A percentile compares a stretch with the other conserved stretches of the same genome.
phyloP scores from a whole-genome alignment of 106 monocot species.

The Platanthera guangdongensis region DNA sequence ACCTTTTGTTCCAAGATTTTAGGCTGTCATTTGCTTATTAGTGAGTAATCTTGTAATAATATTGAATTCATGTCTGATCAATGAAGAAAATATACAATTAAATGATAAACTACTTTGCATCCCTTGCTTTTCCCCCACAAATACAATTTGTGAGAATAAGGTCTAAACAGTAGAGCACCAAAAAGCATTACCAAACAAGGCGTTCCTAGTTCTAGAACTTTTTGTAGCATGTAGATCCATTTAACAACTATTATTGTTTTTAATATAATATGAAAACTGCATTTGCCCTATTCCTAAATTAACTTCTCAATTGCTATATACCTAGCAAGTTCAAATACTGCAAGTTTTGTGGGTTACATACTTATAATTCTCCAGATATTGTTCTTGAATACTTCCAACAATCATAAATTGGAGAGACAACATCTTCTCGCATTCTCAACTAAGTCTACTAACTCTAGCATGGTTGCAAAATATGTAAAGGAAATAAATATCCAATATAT shows the following conservation, averaged over 20 bases:
- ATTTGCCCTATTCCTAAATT: not conserved
- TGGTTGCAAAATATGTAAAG: not conserved
- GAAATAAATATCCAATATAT: not conserved
- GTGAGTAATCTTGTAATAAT: too few relatives aligned
- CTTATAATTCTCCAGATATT: not conserved
- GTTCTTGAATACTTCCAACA: not conserved
- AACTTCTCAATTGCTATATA: not conserved
- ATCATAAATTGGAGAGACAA: not conserved
- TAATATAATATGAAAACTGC: not conserved
- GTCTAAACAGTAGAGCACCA: too few relatives aligned
- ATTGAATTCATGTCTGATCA: too few relatives aligned
- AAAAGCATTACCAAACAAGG: too few relatives aligned
- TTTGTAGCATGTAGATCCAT: not conserved
- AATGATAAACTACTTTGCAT: too few relatives aligned
- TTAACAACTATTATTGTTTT: not conserved
- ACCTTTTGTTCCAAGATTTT: too few relatives aligned
- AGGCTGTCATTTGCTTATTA: too few relatives aligned
- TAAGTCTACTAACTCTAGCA: not conserved
- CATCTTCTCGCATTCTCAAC: not conserved
- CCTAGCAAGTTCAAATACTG: not conserved
- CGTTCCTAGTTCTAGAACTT: not conserved
- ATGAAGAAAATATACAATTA: too few relatives aligned
- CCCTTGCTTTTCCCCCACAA: too few relatives aligned
- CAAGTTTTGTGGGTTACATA: not conserved
- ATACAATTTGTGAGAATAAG: too few relatives aligned